Conservation (phyloP, 2,329 filamentous ascomycete genomes). For the Cladorrhinum sp. region DNA sequence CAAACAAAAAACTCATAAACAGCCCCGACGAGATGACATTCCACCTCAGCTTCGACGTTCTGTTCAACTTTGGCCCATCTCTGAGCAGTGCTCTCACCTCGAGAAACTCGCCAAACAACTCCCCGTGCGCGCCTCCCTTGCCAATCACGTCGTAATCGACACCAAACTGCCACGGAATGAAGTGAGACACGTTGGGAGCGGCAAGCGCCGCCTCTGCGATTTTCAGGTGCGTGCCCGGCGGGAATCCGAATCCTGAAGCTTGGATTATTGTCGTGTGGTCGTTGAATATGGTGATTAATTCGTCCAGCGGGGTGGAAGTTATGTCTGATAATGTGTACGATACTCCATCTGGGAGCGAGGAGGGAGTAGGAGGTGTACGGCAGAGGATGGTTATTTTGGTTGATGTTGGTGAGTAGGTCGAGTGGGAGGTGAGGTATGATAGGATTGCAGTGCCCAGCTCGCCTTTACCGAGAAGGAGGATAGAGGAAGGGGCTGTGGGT, state of each 20-base stretch:
- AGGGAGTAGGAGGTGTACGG: constrained; percentile 40
- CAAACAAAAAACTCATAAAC: constrained; percentile 63
- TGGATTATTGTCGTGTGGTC: constrained; percentile 55
- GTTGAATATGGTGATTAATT: constrained; percentile 43
- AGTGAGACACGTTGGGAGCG: constrained; percentile 46
- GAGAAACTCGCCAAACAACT: constrained; percentile 67
- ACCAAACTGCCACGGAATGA: constrained; percentile 72
- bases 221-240: constrained; percentile 55
- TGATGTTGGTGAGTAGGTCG: constrained; percentile 30
- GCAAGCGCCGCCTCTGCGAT: constrained; percentile 53
- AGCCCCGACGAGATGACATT: constrained; percentile 65
- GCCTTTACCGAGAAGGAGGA: constrained; percentile 65
- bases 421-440: constrained; percentile 46
- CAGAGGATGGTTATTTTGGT: constrained; percentile 52
- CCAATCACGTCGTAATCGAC: constrained; percentile 68
- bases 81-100: constrained; percentile 54
- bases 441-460: constrained; percentile 61
- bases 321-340: constrained; percentile 45
- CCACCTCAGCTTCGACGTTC: too few species aligned
- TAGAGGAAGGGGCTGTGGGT: constrained; percentile 20
- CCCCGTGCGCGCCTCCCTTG: constrained; percentile 52
- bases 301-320: constrained; percentile 34
- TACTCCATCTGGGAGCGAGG: constrained; percentile 33
- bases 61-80: constrained; percentile 34
- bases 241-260: constrained; percentile 59